Conservation (phyloP, 495 filamentous ascomycete genomes). For the Astrothelium subdiscretum region DNA sequence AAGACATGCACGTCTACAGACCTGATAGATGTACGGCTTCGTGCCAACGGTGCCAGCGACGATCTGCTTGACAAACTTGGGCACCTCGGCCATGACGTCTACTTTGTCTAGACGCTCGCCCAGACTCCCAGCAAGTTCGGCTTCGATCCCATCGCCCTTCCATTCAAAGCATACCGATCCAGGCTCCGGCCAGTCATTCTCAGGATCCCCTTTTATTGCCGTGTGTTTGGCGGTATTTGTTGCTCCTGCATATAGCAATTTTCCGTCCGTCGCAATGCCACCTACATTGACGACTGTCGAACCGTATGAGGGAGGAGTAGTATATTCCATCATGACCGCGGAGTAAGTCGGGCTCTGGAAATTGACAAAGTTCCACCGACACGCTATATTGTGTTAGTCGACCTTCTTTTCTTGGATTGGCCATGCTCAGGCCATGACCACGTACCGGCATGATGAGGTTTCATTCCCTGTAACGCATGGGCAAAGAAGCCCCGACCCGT, state of each 20-base stretch:
- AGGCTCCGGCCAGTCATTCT: conserved; percentile 85
- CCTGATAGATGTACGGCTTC: conserved; percentile 96
- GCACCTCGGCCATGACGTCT: conserved; percentile 93
- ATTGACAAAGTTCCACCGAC: conserved; percentile 85
- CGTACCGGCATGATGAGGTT: conserved; percentile 86
- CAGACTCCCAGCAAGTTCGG: conserved; percentile 54
- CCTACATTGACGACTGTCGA: conserved; percentile 77
- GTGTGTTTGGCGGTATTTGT: conserved; percentile 47
- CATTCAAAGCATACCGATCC: conserved; percentile 62
- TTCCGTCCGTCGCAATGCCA: conserved; percentile 65
- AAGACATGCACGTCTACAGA: conserved; percentile 25
- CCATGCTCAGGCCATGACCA: too few species aligned
- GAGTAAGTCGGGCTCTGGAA: conserved; percentile 82
- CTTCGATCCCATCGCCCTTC: conserved; percentile 69
- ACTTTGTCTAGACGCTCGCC: conserved; percentile 69
- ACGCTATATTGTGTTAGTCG: conserved; percentile 41
- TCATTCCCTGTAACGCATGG: conserved; percentile 92
- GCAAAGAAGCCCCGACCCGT: conserved; percentile 65
- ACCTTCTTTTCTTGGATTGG: too few species aligned
- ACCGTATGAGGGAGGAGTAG: conserved; percentile 89
- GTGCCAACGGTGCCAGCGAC: conserved; percentile 78
- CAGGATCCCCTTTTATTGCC: conserved; percentile 52
- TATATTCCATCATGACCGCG: conserved; percentile 90
- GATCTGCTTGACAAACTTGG: conserved; percentile 87
- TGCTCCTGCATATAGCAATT: conserved; percentile 63